phyloP scores from a whole-genome alignment of 1,284 basidiomycete species.

The Entoloma clypeatum region DNA sequence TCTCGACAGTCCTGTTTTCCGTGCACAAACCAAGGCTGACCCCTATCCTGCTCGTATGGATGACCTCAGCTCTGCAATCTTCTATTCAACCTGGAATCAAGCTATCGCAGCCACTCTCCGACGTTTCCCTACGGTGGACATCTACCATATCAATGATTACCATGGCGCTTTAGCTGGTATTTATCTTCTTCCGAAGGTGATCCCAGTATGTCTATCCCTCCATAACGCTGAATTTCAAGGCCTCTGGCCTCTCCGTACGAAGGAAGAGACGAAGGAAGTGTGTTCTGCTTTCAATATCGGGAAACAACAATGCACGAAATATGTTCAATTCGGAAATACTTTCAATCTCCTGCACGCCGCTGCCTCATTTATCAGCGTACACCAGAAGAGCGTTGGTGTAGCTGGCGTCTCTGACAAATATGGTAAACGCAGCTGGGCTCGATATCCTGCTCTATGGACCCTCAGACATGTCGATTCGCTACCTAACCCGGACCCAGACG shows the following conservation, averaged over 20 bases:
- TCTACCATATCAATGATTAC: slow-evolving; percentile 89
- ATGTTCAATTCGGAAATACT: slow-evolving; percentile 94
- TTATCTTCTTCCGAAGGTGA: slow-evolving; percentile 84
- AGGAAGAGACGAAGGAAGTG: slow-evolving; percentile 97
- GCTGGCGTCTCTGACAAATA: slow-evolving; percentile 96
- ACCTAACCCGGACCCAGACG: slow-evolving; percentile 89
- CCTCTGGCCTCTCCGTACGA: slow-evolving; percentile 90
- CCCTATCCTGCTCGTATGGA: slow-evolving; percentile 96
- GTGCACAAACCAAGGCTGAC: slow-evolving; percentile 90
- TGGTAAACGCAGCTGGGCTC: slow-evolving; percentile 91
- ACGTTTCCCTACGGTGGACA: slow-evolving; percentile 80
- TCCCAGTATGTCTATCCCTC: slow-evolving; percentile 87
- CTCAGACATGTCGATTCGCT: slow-evolving; percentile 91
- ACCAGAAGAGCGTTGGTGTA: slow-evolving; percentile 89
- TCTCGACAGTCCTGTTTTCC: slow-evolving; percentile 91
- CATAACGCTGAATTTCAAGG: slow-evolving; percentile 97
- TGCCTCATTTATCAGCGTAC: slow-evolving; percentile 85
- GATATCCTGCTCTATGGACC: slow-evolving; percentile 93
- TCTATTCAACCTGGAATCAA: slow-evolving; percentile 97
- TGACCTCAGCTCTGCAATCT: slow-evolving; percentile 90
- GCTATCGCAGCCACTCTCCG: slow-evolving; percentile 88
- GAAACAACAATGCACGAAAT: slow-evolving; percentile 92
- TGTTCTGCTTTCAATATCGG: slow-evolving; percentile 95
- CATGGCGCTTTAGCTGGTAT: slow-evolving; percentile 88
- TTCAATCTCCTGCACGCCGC: slow-evolving; percentile 92